phyloP scores from a whole-genome alignment of 2,329 filamentous ascomycete species.

The Parasarocladium wereldwijsianum region DNA sequence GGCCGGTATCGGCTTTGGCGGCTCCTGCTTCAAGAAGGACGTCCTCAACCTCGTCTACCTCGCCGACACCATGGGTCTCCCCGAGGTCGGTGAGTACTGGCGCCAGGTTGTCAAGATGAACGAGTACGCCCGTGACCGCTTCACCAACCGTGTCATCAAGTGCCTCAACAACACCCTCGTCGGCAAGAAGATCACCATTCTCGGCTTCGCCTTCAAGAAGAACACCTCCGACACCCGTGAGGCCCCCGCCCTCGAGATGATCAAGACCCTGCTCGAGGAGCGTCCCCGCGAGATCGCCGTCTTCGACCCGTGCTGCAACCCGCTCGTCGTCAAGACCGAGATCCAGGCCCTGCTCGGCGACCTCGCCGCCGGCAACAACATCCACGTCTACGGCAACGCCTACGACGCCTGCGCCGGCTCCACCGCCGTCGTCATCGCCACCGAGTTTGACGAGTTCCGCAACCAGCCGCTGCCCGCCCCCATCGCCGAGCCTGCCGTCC shows the following conservation, averaged over 20 bases:
- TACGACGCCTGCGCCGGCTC: constrained; percentile 33
- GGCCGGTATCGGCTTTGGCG: constrained; percentile 64
- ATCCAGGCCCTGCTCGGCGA: constrained; percentile 28
- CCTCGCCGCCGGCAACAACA: constrained; percentile 23
- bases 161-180: constrained; percentile 54
- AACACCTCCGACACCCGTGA: constrained; percentile 64
- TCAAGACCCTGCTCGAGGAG: constrained; percentile 51
- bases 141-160: constrained; percentile 49
- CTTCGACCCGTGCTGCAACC: constrained; percentile 51
- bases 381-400: constrained; percentile 31
- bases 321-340: constrained; percentile 33
- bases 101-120: constrained; percentile 61
- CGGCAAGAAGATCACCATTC: constrained; percentile 55
- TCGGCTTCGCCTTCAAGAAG: constrained; percentile 72
- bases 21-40: constrained; percentile 73
- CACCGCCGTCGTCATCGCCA: constrained; percentile 38
- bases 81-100: constrained; percentile 66
- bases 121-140: constrained; percentile 57
- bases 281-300: constrained; percentile 48
- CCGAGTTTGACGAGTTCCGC: constrained; percentile 41
- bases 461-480: constrained; percentile 21
- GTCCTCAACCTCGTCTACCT: constrained; percentile 61
- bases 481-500: constrained; percentile 11
- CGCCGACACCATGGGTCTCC: constrained; percentile 52
- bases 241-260: constrained; percentile 52